These are phyloP conservation scores for Apiospora pterosperma DNA, from an alignment of 2,329 filamentous ascomycete species.

Conservation along the genomic window DNA sequence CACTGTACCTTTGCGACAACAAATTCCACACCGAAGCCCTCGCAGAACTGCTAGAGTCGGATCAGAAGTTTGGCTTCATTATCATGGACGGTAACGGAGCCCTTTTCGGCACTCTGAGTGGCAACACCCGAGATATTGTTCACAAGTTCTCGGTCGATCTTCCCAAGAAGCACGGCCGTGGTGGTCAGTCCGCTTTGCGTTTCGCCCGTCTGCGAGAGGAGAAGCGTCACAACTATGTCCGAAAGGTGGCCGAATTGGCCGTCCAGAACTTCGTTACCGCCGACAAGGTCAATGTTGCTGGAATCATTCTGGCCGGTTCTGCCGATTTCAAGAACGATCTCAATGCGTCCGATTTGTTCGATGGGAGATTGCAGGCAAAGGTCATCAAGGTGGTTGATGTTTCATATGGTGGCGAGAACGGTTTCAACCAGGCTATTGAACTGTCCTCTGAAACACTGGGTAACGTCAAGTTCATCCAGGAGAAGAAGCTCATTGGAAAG, in stretches of 20 bases:
- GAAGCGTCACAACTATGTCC: conserved; percentile 99
- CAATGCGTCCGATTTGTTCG: conserved; percentile 96
- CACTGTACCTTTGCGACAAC: conserved; percentile 98
- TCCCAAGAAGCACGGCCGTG: conserved; percentile 99
- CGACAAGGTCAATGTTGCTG: conserved; percentile 97
- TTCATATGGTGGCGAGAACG: conserved; percentile 97
- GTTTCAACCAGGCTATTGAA: conserved; percentile 99
- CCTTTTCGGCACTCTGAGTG: conserved; percentile 92
- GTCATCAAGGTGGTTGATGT: conserved; percentile 99
- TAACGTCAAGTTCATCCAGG: conserved; percentile 99
- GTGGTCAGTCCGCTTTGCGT: conserved; percentile 99
- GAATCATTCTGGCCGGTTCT: conserved; percentile 91
- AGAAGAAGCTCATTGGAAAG: conserved; percentile 98
- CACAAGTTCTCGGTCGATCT: conserved; percentile 99
- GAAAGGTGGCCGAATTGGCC: conserved; percentile 95
- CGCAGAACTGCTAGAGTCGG: conserved; percentile 94
- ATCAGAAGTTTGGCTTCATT: conserved; percentile 99
- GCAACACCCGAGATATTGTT: conserved; percentile 93
- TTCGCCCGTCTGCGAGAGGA: conserved; percentile 99
- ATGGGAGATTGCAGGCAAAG: conserved; percentile 84
- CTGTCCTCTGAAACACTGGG: conserved; percentile 90
- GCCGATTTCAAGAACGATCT: conserved; percentile 99
- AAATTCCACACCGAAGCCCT: conserved; percentile 99
- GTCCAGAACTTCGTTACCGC: conserved; percentile 99
- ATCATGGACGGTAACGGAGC: conserved; percentile 99